phyloP scores from a whole-genome alignment of 768 basidiomycete genomes.

The Hydnomerulius pinastri region DNA sequence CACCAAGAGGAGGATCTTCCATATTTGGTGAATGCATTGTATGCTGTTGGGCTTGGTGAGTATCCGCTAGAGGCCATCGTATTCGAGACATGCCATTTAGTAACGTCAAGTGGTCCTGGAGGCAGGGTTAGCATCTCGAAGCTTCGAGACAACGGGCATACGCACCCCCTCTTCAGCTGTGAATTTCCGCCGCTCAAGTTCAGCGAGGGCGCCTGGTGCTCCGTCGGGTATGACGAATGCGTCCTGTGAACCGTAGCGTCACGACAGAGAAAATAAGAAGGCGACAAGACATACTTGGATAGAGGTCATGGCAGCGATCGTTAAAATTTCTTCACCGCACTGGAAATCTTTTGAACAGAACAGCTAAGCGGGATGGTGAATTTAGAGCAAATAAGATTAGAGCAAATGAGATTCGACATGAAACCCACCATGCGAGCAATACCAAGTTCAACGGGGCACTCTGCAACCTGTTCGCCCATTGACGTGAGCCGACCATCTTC shows the following conservation, averaged over 20 bases:
- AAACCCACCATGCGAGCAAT: slow-evolving; percentile 95
- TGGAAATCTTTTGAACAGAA: slow-evolving; percentile 82
- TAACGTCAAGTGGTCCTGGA: slow-evolving; percentile 90
- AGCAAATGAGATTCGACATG: no score
- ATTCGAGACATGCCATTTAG: slow-evolving; percentile 67
- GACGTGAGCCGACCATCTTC: slow-evolving; percentile 75
- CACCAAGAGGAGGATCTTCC: slow-evolving; percentile 91
- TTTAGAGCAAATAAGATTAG: no score
- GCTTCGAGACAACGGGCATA: slow-evolving; percentile 7
- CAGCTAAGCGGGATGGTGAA: slow-evolving; percentile 63
- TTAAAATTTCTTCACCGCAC: slow-evolving; percentile 94
- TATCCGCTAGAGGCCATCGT: background rate
- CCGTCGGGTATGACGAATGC: slow-evolving; percentile 89
- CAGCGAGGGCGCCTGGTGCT: slow-evolving; percentile 80
- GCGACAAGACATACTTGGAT: slow-evolving; percentile 63
- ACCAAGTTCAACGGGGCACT: slow-evolving; percentile 90
- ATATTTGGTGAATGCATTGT: slow-evolving; percentile 88
- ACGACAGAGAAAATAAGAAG: background rate
- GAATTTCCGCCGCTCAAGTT: slow-evolving; percentile 93
- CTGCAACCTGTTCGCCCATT: slow-evolving; percentile 85
- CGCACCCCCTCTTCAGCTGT: slow-evolving; percentile 96
- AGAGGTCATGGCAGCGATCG: slow-evolving; percentile 94
- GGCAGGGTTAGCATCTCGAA: slow-evolving; percentile 3
- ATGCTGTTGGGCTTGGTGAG: slow-evolving; percentile 53
- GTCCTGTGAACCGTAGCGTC: slow-evolving; percentile 52